Percentiles rank a stretch among this genome's conserved stretches.
Conservation (phyloP, 1,284 basidiomycete genomes). For the Cutaneotrichosporon cutaneum region DNA sequence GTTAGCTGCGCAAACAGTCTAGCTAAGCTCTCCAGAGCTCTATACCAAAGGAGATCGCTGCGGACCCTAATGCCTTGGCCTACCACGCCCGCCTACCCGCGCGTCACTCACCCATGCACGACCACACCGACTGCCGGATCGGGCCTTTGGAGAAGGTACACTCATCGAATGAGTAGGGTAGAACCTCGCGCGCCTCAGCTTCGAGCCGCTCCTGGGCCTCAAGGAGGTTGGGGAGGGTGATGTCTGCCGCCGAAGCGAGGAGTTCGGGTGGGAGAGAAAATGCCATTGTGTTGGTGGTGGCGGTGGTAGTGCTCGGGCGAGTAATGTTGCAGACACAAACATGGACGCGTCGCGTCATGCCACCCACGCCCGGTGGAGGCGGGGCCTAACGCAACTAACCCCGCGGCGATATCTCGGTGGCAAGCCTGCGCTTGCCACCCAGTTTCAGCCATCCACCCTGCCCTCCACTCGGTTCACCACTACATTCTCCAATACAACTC, state of each 20-base stretch:
- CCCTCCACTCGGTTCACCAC: no score
- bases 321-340: not conserved
- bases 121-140: slow-evolving; percentile 48
- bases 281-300: not conserved
- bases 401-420: slow-evolving; percentile 4
- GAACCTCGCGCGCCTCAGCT: slow-evolving; percentile 44
- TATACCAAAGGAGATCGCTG: not conserved
- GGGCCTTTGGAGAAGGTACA: slow-evolving; percentile 47
- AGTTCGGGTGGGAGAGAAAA: slow-evolving; percentile 6
- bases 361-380: not conserved
- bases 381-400: not conserved
- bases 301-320: not conserved
- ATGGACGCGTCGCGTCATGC: not conserved
- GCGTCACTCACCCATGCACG: slow-evolving; percentile 43
- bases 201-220: slow-evolving; percentile 42
- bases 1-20: slow-evolving; percentile 11
- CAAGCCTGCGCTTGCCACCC: slow-evolving; percentile 16
- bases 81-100: no score
- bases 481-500: no score
- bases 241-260: slow-evolving; percentile 31
- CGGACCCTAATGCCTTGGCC: no score
- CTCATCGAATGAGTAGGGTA: slow-evolving; percentile 50
- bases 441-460: not conserved
- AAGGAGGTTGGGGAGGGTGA: slow-evolving; percentile 44
- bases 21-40: not conserved